phyloP scores from a whole-genome alignment of 139 green algal genomes.

The Auxenochlorella protothecoides region DNA sequence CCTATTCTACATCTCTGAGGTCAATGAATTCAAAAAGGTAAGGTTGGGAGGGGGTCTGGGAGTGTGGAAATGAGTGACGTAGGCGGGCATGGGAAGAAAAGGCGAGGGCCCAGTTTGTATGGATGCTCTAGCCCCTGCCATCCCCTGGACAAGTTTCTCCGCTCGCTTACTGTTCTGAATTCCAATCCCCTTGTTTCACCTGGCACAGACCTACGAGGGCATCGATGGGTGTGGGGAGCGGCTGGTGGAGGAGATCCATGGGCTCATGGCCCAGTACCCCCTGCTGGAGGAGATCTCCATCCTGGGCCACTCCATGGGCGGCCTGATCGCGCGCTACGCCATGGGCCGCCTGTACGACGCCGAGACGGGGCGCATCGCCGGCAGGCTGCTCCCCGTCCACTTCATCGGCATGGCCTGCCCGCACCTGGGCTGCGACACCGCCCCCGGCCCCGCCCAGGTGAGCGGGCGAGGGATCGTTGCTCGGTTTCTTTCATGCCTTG shows the following conservation, averaged over 20 bases:
- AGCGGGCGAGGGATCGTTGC: background rate
- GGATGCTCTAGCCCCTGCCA: background rate
- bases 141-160: constrained; percentile 27
- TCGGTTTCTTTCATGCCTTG: background rate
- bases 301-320: constrained; percentile 61
- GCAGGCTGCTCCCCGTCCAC: constrained; percentile 48
- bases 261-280: constrained; percentile 27
- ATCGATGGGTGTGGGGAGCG: constrained; percentile 69
- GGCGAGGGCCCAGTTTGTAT: background rate
- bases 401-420: constrained; percentile 72
- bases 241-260: constrained; percentile 59
- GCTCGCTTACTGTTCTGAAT: constrained; percentile 25
- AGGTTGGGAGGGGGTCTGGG: too few relatives aligned
- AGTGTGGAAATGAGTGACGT: background rate
- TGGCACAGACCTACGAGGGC: constrained; percentile 50
- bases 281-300: constrained; percentile 54
- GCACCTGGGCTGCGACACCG: constrained; percentile 61
- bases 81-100: background rate
- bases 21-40: background rate
- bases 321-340: constrained; percentile 45
- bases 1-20: background rate
- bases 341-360: constrained; percentile 42
- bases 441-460: constrained; percentile 45
- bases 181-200: constrained; percentile 26
- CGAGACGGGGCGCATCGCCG: constrained; percentile 26